phyloP scores from a whole-genome alignment of 441 rosid genomes.

The Croton setiger region DNA sequence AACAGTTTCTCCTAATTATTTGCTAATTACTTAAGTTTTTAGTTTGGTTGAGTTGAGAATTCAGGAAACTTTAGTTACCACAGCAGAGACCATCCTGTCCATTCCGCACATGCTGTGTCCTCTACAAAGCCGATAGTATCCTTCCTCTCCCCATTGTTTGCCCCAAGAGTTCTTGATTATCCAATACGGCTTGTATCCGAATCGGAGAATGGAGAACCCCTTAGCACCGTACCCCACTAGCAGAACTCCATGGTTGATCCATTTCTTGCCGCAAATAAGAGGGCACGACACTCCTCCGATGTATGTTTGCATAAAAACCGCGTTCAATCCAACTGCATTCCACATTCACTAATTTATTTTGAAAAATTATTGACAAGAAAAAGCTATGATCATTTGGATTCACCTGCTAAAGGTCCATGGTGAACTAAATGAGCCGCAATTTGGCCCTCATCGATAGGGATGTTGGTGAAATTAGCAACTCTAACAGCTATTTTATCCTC shows the following conservation, averaged over 20 bases:
- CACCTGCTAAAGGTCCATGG: conserved; percentile 80
- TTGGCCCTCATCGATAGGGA: conserved; percentile 64
- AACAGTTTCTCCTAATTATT: neutral
- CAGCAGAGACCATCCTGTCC: conserved; percentile 85
- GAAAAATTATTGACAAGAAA: too few relatives aligned
- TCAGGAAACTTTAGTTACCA: conserved; percentile 25
- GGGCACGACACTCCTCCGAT: conserved; percentile 92
- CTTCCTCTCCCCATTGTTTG: conserved; percentile 72
- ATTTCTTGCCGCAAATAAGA: conserved; percentile 62
- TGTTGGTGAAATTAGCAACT: conserved; percentile 56
- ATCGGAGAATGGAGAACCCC: conserved; percentile 70
- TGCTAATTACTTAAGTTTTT: neutral
- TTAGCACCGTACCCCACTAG: conserved; percentile 71
- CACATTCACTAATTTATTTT: neutral
- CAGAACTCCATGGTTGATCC: conserved; percentile 70
- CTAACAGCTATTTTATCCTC: conserved; percentile 44
- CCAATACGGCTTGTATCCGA: conserved; percentile 69
- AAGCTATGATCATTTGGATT: conserved; percentile 12
- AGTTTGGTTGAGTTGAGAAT: neutral
- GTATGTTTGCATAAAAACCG: conserved; percentile 82
- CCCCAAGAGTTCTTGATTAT: conserved; percentile 94
- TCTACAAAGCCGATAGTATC: conserved; percentile 72
- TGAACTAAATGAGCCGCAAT: conserved; percentile 68
- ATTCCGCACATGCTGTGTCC: conserved; percentile 74
- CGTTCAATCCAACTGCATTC: conserved; percentile 61